Evolutionary conservation across 2,329 filamentous ascomycete genomes (phyloP), one percentile per base, ranked within the genome.

Genomic region (Penicillium hordei): DNA sequence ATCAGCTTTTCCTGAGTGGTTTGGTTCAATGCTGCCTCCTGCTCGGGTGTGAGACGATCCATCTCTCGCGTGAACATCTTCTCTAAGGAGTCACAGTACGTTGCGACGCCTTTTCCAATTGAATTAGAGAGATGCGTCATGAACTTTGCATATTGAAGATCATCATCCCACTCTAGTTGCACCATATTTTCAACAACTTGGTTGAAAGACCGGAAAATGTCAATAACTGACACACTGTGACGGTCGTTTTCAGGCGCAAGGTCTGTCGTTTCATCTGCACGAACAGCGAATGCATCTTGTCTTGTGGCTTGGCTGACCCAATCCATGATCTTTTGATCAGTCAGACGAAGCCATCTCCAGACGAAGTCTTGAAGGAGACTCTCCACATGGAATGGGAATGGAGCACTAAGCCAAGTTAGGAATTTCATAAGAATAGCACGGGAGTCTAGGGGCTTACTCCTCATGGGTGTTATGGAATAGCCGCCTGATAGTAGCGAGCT

Each of bases 191-290:
- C 89, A 36, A 95, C 86, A 19, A 89, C 90, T 76, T 97, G 90
- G 68, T 93, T 95, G 81, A 97, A 97, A 1, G 95, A 88, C 66
- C 90, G 88, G 78, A 97, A 97, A 43, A 96, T 87, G 73, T 99
- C 94, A 61, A 97, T 89, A 8, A 96, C 86, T 17, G 93, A 97
- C 58, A 93, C 86, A 72, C 93, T 97, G 76, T 97, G 94, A 31
- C 93, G 86, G 69, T 96, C 87, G 33, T 91, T 88, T 69, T 97
- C 91, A 1, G 83, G 83, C 0, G 89, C 82, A 38, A 87, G 80
- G 31, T 86, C 83, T 4, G 85, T 83, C 10, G 83, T 81, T 60
- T 86, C 81, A 48, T 88, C 82, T 10, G 83, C 83, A 53, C 90
- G 84, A 53, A 96, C 87, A 65, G 87, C 83, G 75, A 97, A 99